phyloP scores from a whole-genome alignment of 2,329 filamentous ascomycete genomes.

The Colletotrichum australisinense region DNA sequence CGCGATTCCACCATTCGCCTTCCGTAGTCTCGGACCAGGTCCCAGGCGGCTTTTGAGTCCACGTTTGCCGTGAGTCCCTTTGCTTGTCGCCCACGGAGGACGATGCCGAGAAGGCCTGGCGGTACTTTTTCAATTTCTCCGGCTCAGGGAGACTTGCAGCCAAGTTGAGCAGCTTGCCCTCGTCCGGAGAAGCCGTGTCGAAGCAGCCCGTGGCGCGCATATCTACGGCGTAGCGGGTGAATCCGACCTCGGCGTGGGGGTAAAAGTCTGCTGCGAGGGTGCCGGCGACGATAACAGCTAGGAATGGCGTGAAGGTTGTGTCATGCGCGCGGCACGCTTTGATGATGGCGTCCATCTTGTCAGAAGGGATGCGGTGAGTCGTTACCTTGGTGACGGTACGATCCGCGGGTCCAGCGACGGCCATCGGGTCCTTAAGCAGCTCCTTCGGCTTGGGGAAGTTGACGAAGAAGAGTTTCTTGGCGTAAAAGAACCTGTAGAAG shows the following conservation, averaged over 20 bases:
- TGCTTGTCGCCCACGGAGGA: background rate
- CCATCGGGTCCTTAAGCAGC: slow-evolving; percentile 4
- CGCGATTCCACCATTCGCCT: slow-evolving; percentile 13
- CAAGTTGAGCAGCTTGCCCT: slow-evolving; percentile 23
- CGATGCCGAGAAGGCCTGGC: background rate
- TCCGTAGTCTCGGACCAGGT: slow-evolving; percentile 17
- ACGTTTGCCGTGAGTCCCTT: background rate
- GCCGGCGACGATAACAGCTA: slow-evolving; percentile 30
- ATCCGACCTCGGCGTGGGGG: slow-evolving; percentile 38
- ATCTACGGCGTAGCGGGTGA: slow-evolving; percentile 49
- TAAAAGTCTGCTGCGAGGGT: slow-evolving; percentile 39
- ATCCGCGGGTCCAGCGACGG: background rate
- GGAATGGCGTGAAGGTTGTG: slow-evolving; percentile 40
- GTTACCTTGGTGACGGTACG: slow-evolving; percentile 20
- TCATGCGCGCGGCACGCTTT: slow-evolving; percentile 37
- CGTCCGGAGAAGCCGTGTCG: background rate
- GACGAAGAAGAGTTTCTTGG: slow-evolving; percentile 28
- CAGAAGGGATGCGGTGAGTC: slow-evolving; percentile 16
- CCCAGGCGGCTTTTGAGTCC: slow-evolving; percentile 12
- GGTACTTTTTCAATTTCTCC: slow-evolving; percentile 18
- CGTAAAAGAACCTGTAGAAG: slow-evolving; percentile 29
- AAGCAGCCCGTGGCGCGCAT: slow-evolving; percentile 40
- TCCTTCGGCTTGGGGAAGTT: slow-evolving; percentile 15
- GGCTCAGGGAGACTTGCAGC: slow-evolving; percentile 20
- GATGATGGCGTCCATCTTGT: slow-evolving; percentile 22